These are phyloP conservation scores for Lipomyces kockii DNA, from an alignment of 805 yeast genomes.

Conservation along the genomic window DNA sequence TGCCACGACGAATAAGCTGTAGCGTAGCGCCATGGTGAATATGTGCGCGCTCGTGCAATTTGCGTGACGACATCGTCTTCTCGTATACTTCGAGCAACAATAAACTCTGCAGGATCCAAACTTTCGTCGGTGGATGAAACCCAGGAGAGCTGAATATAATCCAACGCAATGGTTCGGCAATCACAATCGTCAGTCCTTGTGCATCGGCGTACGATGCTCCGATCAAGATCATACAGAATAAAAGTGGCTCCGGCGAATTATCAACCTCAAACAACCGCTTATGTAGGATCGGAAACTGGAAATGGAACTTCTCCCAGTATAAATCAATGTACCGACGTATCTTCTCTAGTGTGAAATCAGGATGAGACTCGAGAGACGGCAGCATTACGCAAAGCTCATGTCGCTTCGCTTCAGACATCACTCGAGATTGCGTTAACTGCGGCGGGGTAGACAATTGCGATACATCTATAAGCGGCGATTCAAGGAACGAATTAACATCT, in stretches of 20 bases:
- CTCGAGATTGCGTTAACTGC: conserved; percentile 41
- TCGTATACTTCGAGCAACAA: conserved; percentile 76
- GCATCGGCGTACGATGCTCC: conserved; percentile 58
- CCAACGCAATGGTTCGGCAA: conserved; percentile 68
- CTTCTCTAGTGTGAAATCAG: conserved; percentile 45
- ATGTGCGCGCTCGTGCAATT: conserved; percentile 79
- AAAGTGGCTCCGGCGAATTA: conserved; percentile 54
- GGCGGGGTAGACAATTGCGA: conserved; percentile 48
- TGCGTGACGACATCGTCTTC: conserved; percentile 69
- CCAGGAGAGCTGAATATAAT: conserved; percentile 70
- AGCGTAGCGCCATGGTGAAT: conserved; percentile 81
- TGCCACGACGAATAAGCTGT: conserved; percentile 61
- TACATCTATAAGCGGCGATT: conserved; percentile 50
- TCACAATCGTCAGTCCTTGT: conserved; percentile 48
- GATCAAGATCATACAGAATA: conserved; percentile 60
- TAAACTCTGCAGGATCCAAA: conserved; percentile 78
- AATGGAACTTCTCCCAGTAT: conserved; percentile 65
- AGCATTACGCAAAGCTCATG: conserved; percentile 14
- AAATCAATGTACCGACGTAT: conserved; percentile 41
- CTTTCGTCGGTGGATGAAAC: conserved; percentile 74
- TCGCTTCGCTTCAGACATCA: conserved; percentile 44
- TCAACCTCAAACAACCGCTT: conserved; percentile 60
- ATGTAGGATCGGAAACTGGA: conserved; percentile 63
- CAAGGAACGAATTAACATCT: conserved; percentile 36
- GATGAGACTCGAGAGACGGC: conserved; percentile 46